phyloP scores from a whole-genome alignment of 768 basidiomycete species.

The Boletales sp. region DNA sequence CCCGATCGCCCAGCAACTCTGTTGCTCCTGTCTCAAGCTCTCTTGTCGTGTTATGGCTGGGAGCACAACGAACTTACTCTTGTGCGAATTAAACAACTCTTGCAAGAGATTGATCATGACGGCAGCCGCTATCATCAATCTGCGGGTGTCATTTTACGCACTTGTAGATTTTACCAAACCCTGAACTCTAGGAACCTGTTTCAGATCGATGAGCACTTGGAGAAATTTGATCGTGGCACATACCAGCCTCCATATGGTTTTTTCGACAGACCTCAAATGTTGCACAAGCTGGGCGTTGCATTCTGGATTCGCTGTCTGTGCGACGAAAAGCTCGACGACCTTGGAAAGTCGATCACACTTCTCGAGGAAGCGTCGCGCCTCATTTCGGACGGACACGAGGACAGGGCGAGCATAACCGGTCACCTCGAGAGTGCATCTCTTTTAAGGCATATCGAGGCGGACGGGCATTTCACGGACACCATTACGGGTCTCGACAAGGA shows the following conservation, averaged over 20 bases:
- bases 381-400: background rate
- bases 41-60: constrained; percentile 1
- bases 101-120: background rate
- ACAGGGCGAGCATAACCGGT: background rate
- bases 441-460: background rate
- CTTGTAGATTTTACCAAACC: background rate
- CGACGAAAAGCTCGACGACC: background rate
- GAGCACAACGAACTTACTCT: background rate
- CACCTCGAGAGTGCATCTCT: background rate
- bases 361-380: background rate
- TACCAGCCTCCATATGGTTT: background rate
- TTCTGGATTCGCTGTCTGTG: background rate
- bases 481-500: too few species aligned
- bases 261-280: background rate
- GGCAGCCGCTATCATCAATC: background rate
- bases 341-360: background rate
- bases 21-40: constrained; percentile 4
- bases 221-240: background rate
- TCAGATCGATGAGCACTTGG: background rate
- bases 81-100: too few species aligned
- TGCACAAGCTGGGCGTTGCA: background rate
- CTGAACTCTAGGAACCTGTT: background rate
- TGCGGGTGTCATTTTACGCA: background rate
- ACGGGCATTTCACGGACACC: too few species aligned
- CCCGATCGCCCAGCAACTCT: constrained; percentile 6